phyloP scores from a whole-genome alignment of 495 filamentous ascomycete genomes.

The Gamarada debralockiae region DNA sequence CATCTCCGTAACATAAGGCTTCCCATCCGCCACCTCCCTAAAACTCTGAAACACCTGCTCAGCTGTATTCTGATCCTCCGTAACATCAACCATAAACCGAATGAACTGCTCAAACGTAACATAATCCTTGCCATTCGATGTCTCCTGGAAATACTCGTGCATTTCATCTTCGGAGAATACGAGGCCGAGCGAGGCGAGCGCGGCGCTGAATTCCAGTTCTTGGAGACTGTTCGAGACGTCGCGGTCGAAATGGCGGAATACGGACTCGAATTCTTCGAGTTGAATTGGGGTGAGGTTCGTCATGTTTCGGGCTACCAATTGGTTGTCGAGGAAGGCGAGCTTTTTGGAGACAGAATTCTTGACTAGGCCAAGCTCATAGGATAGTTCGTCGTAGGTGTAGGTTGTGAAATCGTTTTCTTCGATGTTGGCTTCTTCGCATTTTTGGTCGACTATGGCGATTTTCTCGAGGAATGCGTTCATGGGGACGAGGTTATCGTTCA shows the following conservation, averaged over 20 bases:
- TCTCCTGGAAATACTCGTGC: constrained; percentile 83
- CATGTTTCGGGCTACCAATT: constrained; percentile 94
- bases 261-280: constrained; percentile 94
- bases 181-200: constrained; percentile 85
- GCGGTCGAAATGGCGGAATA: constrained; percentile 97
- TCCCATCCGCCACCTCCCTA: constrained; percentile 94
- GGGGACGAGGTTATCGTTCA: constrained; percentile 78
- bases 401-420: constrained; percentile 99
- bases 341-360: constrained; percentile 91
- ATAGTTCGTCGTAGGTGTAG: constrained; percentile 92
- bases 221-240: constrained; percentile 86
- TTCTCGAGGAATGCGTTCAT: constrained; percentile 83
- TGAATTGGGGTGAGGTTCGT: constrained; percentile 98
- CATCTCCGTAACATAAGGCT: constrained; percentile 97
- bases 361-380: constrained; percentile 89
- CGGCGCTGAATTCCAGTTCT: constrained; percentile 93
- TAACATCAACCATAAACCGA: constrained; percentile 97
- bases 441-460: constrained; percentile 75
- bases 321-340: constrained; percentile 93
- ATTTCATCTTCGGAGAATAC: constrained; percentile 96
- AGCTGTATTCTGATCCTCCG: constrained; percentile 96
- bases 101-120: constrained; percentile 99
- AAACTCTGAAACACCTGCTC: constrained; percentile 98
- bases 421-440: constrained; percentile 94
- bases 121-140: constrained; percentile 65